Evolutionary conservation across 2,329 filamentous ascomycete species (phyloP), one percentile per base, ranked within the genome.

Genomic region (Fusarium tupiense): DNA sequence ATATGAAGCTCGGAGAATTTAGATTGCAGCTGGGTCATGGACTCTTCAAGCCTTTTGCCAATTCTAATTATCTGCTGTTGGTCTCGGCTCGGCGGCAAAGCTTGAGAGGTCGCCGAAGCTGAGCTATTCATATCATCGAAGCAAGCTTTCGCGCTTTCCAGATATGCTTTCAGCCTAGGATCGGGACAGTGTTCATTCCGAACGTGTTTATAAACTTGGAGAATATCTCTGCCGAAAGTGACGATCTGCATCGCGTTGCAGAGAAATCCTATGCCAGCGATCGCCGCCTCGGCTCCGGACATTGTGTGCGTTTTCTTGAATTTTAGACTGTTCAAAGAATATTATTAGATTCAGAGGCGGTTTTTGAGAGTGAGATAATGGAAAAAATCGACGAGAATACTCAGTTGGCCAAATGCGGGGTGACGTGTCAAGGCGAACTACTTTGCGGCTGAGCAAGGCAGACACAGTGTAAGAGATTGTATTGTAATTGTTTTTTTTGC

Each of bases 301-400:
- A 61, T 61, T 61, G 6, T 52, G 3, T 5, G 9, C 9, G 47
- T 10, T 6, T 19, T 33, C 7, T 33, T 19, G 1, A 2, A 3
- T 24, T 24, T 19, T 0, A 4, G 11, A 52, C n/a, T n/a, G 6
- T 29, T 29, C 6, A 7, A 29, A 14, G 3, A 29, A 26, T 26
- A 4, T 14, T 3, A 3, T 26, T 0, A 3, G 2, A 1, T 2
- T 8, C 1, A 6, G 8, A n/a, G 0, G 0, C 2, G 4, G 2
- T 4, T 26, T 37, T 19, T 0, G 4, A 26, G 6, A 6, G n/a
- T 26, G 11, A 12, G 8, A 31, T 5, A 2, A 8, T 10, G 31
- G 6, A 37, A 17, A 20, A 20, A 3, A 26, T 0, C 2, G 26
- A 53, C 0, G 50, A 13, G 5, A 20, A 26, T 20, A 17, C 4